Conservation (phyloP, 163 green algal genomes). For the Chloroidium sp. region DNA sequence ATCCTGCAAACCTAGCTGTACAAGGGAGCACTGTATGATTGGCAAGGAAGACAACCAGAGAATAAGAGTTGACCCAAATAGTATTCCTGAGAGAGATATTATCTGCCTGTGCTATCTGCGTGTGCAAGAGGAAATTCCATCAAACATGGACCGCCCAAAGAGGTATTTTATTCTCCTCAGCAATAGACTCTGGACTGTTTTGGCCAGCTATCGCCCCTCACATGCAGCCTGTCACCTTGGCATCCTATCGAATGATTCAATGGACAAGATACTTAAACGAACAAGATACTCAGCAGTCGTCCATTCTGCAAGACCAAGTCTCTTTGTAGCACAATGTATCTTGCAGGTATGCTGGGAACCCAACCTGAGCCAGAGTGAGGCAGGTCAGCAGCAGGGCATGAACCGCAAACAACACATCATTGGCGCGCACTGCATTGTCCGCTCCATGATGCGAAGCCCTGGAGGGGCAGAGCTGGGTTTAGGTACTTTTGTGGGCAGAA, state of each 20-base stretch:
- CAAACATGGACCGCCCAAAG: too few relatives aligned
- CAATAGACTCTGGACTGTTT: not conserved
- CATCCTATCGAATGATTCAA: not conserved
- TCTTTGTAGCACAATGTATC: not conserved
- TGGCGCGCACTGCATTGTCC: conserved; percentile 23
- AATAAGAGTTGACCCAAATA: too few relatives aligned
- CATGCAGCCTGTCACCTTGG: not conserved
- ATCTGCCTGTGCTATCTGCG: too few relatives aligned
- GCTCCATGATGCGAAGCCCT: not conserved
- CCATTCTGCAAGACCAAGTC: not conserved
- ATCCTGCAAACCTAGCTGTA: too few relatives aligned
- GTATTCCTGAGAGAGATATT: too few relatives aligned
- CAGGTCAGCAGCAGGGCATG: conserved; percentile 24
- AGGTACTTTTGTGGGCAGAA: too few relatives aligned
- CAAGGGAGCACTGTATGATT: too few relatives aligned
- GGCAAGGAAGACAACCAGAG: too few relatives aligned
- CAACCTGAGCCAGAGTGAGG: conserved; percentile 31
- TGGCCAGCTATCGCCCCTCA: not conserved
- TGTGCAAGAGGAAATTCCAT: too few relatives aligned
- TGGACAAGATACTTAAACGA: not conserved
- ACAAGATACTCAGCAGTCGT: not conserved
- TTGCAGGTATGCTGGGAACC: too few relatives aligned
- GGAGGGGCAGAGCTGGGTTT: too few relatives aligned
- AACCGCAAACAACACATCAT: conserved; percentile 40
- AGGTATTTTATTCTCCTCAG: not conserved